Base-by-base conservation (phyloP, 2,329 filamentous ascomycete genomes). In the Leptographium lundbergii region DNA sequence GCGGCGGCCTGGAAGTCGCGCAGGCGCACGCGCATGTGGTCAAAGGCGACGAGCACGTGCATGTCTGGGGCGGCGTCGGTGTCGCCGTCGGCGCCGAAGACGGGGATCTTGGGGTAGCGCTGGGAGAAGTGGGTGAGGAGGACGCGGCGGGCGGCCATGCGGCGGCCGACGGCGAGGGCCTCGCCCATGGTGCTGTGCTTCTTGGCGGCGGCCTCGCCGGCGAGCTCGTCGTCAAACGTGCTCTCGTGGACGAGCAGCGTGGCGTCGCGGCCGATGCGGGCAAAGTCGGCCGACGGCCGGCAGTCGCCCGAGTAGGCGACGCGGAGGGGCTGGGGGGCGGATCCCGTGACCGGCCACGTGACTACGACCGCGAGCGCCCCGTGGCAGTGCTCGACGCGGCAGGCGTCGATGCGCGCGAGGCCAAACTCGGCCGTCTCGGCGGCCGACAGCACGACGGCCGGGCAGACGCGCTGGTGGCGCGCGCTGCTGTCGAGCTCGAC, bases 91-190 rank as follows among this genome's bases (percentile, higher is more conserved):
- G 58, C 48, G 24, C 57, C 57, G 4, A 82, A 70, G 3, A 78
- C 74, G 2, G 81, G 84, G 39, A 83, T 76, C 72, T 92, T 92
- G 66, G 89, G 87, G 71, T 99, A 99, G 9, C 94, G 81, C 74
- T 99, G 94, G 59, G 86, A 91, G 73, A 99, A 99, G 71, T 99
- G 94, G 9, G 94, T 99, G 55, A 99, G 78, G 59, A 99, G 74
- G 19, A 94, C 85, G 19, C 88, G 79, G 63, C 85, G 82, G 0
- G 91, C 94, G 32, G 80, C 72, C 94, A 99, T 99, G 53, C 77
- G 73, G 14, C 80, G 78, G 1, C 87, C 92, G 3, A 97, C 81
- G 52, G 77, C 78, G 4, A 99, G 79, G 1, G 94, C 94, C 74
- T 99, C 94, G 17, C 81, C 81, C 62, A 91, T 89, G 10, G 94